Conservation (phyloP, 805 yeast species). For the Nakazawaea ishiwadae region DNA sequence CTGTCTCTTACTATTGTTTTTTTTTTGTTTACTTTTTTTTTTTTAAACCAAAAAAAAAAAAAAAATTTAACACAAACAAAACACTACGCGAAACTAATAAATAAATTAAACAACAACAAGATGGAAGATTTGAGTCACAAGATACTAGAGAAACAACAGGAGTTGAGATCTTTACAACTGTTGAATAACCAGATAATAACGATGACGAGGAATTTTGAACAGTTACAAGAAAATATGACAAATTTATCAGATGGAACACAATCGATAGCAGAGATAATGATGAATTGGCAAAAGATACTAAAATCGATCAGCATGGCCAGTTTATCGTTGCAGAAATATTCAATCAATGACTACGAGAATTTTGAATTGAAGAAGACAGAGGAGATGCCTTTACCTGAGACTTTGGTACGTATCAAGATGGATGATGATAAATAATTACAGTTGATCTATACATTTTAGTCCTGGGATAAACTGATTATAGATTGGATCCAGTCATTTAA, state of each 20-base stretch:
- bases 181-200: slow-evolving; percentile 40
- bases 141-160: slow-evolving; percentile 43
- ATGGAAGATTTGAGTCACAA: slow-evolving; percentile 19
- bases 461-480: slow-evolving; percentile 13
- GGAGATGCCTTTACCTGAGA: slow-evolving; percentile 55
- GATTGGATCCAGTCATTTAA: slow-evolving; percentile 24
- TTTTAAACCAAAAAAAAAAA: not conserved
- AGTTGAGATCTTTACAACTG: slow-evolving; percentile 44
- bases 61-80: not conserved
- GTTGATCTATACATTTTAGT: slow-evolving; percentile 5
- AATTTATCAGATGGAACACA: slow-evolving; percentile 53
- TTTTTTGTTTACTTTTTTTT: not conserved
- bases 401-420: slow-evolving; percentile 54
- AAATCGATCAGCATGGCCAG: slow-evolving; percentile 60
- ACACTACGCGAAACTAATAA: not conserved
- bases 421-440: slow-evolving; percentile 30
- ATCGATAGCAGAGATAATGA: slow-evolving; percentile 52
- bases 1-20: not conserved
- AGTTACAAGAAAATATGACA: slow-evolving; percentile 42
- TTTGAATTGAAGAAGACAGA: slow-evolving; percentile 25
- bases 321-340: slow-evolving; percentile 40
- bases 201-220: slow-evolving; percentile 42
- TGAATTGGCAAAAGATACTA: slow-evolving; percentile 62
- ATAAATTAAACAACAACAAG: not conserved
- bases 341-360: slow-evolving; percentile 36